Evolutionary conservation across 1,284 basidiomycete species (phyloP).

Genomic region (Moesziomyces aphidis): DNA sequence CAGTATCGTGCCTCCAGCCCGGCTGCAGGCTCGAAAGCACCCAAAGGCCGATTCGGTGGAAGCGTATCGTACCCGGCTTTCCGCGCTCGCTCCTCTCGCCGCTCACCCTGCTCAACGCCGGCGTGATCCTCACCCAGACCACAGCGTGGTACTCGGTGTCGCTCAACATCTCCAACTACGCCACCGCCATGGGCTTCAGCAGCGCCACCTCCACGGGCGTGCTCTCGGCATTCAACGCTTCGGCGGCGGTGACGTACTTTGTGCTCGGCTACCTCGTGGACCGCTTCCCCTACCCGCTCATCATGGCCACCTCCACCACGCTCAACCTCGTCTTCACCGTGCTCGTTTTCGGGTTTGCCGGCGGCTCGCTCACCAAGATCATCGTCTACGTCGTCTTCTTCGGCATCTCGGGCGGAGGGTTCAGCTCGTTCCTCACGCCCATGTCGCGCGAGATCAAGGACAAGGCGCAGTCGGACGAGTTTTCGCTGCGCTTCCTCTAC

Average conservation of each 20-base stretch:
- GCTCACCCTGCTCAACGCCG: slow-evolving; percentile 23
- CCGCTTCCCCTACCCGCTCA: slow-evolving; percentile 37
- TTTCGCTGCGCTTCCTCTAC: slow-evolving; percentile 33
- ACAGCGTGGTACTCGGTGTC: slow-evolving; percentile 52
- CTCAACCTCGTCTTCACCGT: slow-evolving; percentile 45
- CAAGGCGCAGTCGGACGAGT: slow-evolving; percentile 14
- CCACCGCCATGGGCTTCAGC: slow-evolving; percentile 48
- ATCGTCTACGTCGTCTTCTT: slow-evolving; percentile 55
- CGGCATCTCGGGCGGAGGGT: slow-evolving; percentile 45
- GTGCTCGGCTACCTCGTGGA: slow-evolving; percentile 50
- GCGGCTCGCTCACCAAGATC: slow-evolving; percentile 45
- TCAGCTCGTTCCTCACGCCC: slow-evolving; percentile 40
- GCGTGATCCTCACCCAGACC: slow-evolving; percentile 41
- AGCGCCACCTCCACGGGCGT: slow-evolving; percentile 47
- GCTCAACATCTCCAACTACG: slow-evolving; percentile 55
- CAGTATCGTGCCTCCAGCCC: slow-evolving; percentile 25
- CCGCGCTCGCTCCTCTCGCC: slow-evolving; percentile 23
- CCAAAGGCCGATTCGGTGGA: slow-evolving; percentile 20
- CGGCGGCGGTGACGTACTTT: slow-evolving; percentile 51
- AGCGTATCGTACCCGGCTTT: slow-evolving; percentile 23
- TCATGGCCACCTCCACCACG: slow-evolving; percentile 46
- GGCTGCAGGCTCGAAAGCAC: slow-evolving; percentile 1
- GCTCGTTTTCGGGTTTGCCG: slow-evolving; percentile 55
- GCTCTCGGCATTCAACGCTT: slow-evolving; percentile 57
- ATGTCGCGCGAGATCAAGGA: slow-evolving; percentile 31